These are phyloP conservation scores for Uronychia setigera DNA, from an alignment of 73 alveolate species.

Conservation along the genomic window DNA sequence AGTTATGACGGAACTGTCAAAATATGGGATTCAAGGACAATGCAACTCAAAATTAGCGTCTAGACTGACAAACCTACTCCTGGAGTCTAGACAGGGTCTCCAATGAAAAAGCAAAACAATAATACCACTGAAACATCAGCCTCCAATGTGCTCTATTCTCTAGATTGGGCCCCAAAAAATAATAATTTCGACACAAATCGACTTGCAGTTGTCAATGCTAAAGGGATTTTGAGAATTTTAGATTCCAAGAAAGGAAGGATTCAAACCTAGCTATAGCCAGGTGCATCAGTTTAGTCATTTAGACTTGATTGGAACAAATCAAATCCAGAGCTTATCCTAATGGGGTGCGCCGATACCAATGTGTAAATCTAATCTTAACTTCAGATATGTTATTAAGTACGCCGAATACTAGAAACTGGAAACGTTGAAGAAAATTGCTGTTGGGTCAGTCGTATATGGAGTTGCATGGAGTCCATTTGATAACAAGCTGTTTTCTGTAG, in stretches of 20 bases:
- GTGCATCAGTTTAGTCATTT: constrained; percentile 1
- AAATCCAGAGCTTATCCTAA: constrained; percentile 7
- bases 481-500: constrained; percentile 21
- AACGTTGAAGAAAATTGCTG: not conserved
- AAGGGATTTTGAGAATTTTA: constrained; percentile 56
- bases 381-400: constrained; percentile 5
- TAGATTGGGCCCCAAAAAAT: constrained; percentile 59
- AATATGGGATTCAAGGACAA: constrained; percentile 81
- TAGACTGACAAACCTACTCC: constrained; percentile 52
- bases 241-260: constrained; percentile 53
- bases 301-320: constrained; percentile 16
- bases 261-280: constrained; percentile 38
- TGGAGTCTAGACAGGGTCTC: constrained; percentile 27
- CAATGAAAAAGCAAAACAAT: not conserved
- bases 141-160: constrained; percentile 50
- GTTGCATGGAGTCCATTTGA: constrained; percentile 50
- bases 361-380: constrained; percentile 2
- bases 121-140: not conserved
- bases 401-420: constrained; percentile 10
- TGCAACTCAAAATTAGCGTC: constrained; percentile 56
- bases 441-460: constrained; percentile 13
- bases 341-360: constrained; percentile 27
- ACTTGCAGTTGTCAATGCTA: constrained; percentile 61
- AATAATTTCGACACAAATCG: constrained; percentile 9
- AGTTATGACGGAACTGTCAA: constrained; percentile 86